These are phyloP conservation scores for Sporothrix protearum DNA, from an alignment of 2,329 filamentous ascomycete genomes.

Conservation along the genomic window DNA sequence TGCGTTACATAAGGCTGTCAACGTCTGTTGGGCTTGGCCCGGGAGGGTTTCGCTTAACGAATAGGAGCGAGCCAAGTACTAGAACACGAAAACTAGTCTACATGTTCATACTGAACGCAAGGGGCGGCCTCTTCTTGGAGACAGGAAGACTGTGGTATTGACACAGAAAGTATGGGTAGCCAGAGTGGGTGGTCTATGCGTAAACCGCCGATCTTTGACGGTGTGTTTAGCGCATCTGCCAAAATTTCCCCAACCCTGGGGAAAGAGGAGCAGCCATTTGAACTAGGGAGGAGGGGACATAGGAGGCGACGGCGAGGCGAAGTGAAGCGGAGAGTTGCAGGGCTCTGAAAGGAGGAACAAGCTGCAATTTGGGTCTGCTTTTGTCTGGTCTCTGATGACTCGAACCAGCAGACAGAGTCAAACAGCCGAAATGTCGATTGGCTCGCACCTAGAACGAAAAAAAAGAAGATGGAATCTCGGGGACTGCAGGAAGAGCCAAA, in stretches of 20 bases:
- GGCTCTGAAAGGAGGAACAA: neutral
- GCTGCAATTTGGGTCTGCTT: neutral
- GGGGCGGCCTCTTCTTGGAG: neutral
- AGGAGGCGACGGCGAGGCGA: neutral
- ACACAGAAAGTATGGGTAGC: neutral
- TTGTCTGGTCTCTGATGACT: neutral
- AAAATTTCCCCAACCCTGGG: slow-evolving; percentile 12
- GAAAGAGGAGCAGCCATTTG: neutral
- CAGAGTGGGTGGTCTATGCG: neutral
- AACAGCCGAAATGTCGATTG: neutral
- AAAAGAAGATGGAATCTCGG: neutral
- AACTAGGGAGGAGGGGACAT: slow-evolving; percentile 4
- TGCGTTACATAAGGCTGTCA: neutral
- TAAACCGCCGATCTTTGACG: neutral
- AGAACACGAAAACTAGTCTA: neutral
- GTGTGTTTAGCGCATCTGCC: slow-evolving; percentile 14
- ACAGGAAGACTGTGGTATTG: neutral
- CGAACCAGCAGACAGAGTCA: neutral
- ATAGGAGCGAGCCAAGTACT: neutral
- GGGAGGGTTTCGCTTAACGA: neutral
- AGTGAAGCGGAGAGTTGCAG: neutral
- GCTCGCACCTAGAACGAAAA: neutral
- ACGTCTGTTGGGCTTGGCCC: neutral
- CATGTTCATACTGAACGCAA: slow-evolving; percentile 8
- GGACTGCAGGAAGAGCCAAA: neutral